A percentile compares a stretch with the other conserved stretches of the same genome.
These are phyloP conservation scores for Pelomyxa schiedti DNA, from an alignment of 78 protist species.

Conservation along the genomic window DNA sequence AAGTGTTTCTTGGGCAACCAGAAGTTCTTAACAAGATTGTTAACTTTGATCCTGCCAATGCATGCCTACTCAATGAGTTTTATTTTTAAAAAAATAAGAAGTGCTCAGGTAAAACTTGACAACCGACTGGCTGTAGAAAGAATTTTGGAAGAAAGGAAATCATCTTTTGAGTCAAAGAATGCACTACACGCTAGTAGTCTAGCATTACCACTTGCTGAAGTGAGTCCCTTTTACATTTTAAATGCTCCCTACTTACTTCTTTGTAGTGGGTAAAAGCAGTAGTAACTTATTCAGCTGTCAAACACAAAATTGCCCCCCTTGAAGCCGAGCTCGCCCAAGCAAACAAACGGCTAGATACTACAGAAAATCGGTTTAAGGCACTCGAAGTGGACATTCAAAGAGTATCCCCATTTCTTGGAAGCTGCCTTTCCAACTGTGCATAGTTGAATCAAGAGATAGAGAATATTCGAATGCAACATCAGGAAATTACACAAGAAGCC, in stretches of 20 bases:
- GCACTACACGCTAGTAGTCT: constrained; percentile 46
- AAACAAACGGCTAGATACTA: not conserved
- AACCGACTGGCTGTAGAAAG: constrained; percentile 3
- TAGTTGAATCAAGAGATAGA: constrained; percentile 43
- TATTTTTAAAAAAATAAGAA: too few relatives aligned
- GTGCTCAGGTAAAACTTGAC: not conserved
- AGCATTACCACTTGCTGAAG: constrained; percentile 80
- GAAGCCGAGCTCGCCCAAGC: not conserved
- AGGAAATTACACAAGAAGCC: constrained; percentile 49
- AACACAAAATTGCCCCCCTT: constrained; percentile 25
- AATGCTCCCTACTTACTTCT: too few relatives aligned
- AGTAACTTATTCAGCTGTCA: constrained; percentile 25
- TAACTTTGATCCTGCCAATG: constrained; percentile 44
- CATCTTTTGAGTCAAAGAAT: constrained; percentile 38
- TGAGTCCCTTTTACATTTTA: too few relatives aligned
- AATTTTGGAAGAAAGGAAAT: constrained; percentile 6
- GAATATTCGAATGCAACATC: constrained; percentile 25
- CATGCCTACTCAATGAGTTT: too few relatives aligned
- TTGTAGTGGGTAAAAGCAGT: constrained; percentile 73
- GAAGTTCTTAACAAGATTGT: constrained; percentile 49
- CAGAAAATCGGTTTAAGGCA: not conserved
- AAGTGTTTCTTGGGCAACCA: constrained; percentile 35
- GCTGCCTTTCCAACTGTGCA: too few relatives aligned
- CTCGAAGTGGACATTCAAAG: constrained; percentile 14
- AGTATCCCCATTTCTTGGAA: too few relatives aligned